A percentile compares a stretch with the other conserved stretches of the same genome.
phyloP scores from a whole-genome alignment of 225 moss, liverwort and hornwort species.

The Pseudoscleropodium purum region DNA sequence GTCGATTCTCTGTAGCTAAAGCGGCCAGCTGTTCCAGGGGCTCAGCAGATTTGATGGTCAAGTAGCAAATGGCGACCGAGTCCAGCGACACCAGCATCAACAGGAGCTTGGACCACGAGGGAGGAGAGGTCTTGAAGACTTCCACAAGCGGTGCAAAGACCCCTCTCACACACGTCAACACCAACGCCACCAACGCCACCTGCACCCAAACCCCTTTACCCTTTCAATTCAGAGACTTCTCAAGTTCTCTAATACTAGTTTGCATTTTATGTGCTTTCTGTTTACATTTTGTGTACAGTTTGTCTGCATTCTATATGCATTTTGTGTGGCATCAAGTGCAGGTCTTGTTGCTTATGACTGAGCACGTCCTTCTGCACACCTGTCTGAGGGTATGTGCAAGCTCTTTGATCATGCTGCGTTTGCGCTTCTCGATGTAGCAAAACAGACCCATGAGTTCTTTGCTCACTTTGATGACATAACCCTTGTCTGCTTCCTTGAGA shows the following conservation, averaged over 20 bases:
- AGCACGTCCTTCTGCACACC: background rate
- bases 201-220: background rate
- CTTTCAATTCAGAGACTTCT: background rate
- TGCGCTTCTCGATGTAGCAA: conserved; percentile 85
- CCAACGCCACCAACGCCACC: conserved; percentile 48
- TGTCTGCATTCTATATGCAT: background rate
- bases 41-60: conserved; percentile 77
- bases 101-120: conserved; percentile 68
- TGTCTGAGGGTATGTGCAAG: conserved; percentile 61
- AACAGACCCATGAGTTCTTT: conserved; percentile 92
- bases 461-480: conserved; percentile 78
- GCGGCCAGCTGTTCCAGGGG: conserved; percentile 73
- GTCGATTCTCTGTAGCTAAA: conserved; percentile 60
- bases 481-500: conserved; percentile 25
- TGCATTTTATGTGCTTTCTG: background rate
- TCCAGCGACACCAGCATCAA: conserved; percentile 77
- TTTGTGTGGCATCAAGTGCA: background rate
- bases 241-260: background rate
- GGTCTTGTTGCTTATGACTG: background rate
- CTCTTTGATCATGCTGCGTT: conserved; percentile 81
- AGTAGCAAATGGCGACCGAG: conserved; percentile 73
- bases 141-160: conserved; percentile 65
- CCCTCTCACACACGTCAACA: conserved; percentile 53
- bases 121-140: conserved; percentile 76
- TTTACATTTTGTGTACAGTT: background rate